Percentiles rank a stretch among this genome's conserved stretches.
phyloP scores from a whole-genome alignment of 2,329 filamentous ascomycete genomes.

The Emericellopsis cladophorae region DNA sequence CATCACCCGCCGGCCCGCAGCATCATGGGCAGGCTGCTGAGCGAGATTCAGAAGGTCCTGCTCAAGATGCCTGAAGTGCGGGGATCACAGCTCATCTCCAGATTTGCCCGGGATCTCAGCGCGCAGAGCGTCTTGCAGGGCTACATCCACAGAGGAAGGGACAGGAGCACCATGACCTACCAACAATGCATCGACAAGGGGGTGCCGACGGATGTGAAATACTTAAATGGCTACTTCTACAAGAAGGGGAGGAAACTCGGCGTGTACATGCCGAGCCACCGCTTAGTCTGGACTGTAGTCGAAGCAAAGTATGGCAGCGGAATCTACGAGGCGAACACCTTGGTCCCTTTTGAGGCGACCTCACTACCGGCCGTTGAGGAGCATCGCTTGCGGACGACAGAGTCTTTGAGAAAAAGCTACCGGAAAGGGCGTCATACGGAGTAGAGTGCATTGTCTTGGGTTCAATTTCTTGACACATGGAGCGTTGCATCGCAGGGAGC shows the following conservation, averaged over 20 bases:
- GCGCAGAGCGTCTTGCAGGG: slow-evolving; percentile 45
- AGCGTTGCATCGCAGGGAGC: too few species aligned
- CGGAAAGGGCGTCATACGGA: not conserved
- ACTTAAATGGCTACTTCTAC: slow-evolving; percentile 81
- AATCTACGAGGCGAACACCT: slow-evolving; percentile 1
- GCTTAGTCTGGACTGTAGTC: slow-evolving; percentile 59
- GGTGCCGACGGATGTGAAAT: slow-evolving; percentile 62
- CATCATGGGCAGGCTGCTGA: slow-evolving; percentile 57
- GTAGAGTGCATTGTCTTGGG: too few species aligned
- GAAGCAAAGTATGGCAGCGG: slow-evolving; percentile 45
- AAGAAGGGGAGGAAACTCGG: slow-evolving; percentile 59
- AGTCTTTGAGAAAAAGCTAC: not conserved
- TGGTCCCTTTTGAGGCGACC: slow-evolving; percentile 1
- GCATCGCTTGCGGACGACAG: not conserved
- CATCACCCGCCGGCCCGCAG: slow-evolving; percentile 52
- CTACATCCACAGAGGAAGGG: slow-evolving; percentile 29
- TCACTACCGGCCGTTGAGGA: not conserved
- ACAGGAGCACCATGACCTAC: slow-evolving; percentile 46
- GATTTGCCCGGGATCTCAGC: slow-evolving; percentile 43
- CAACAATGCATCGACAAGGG: slow-evolving; percentile 49
- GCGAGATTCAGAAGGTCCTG: slow-evolving; percentile 64
- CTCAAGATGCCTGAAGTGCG: slow-evolving; percentile 61
- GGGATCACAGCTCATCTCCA: slow-evolving; percentile 41
- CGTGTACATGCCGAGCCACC: slow-evolving; percentile 60
- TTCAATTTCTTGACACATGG: too few species aligned